Evolutionary conservation across 352 stramenopile genomes (phyloP).

Genomic region (Globisporangium paroecandrum): DNA sequence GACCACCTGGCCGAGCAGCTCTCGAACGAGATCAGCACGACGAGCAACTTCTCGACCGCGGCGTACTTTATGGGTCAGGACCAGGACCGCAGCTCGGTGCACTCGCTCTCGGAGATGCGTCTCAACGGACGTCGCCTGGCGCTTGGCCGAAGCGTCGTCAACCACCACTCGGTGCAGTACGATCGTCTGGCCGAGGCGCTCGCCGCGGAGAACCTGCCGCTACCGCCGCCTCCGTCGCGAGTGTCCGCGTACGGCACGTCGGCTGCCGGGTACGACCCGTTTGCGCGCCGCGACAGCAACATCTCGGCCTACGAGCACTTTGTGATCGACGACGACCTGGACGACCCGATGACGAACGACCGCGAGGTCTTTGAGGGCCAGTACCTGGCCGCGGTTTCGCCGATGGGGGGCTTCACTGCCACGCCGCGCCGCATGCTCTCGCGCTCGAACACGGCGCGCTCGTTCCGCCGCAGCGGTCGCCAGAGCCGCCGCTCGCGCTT

Average conservation of each 20-base stretch:
- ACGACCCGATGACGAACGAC: constrained; percentile 1
- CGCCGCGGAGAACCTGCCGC: constrained; percentile 36
- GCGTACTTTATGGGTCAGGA: constrained; percentile 52
- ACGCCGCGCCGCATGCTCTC: constrained; percentile 21
- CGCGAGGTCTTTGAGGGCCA: constrained; percentile 46
- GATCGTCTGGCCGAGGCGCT: constrained; percentile 38
- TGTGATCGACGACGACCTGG: constrained; percentile 35
- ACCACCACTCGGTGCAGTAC: constrained; percentile 63
- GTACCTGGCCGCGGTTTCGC: constrained; percentile 30
- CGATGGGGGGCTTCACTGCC: neutral
- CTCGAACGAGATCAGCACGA: constrained; percentile 38
- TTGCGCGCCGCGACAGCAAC: constrained; percentile 27
- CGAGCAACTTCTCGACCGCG: constrained; percentile 12
- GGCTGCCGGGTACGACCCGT: constrained; percentile 46
- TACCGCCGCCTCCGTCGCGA: constrained; percentile 50
- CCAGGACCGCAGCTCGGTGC: constrained; percentile 24
- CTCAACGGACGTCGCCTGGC: constrained; percentile 32
- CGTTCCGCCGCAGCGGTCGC: neutral
- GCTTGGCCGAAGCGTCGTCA: constrained; percentile 54
- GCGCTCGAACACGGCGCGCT: constrained; percentile 6
- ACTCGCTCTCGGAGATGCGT: constrained; percentile 41
- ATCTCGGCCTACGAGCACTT: constrained; percentile 67
- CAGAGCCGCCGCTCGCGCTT: neutral
- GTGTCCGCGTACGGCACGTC: constrained; percentile 67
- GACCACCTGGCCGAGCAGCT: constrained; percentile 32